phyloP scores from a whole-genome alignment of 2,329 filamentous ascomycete genomes.

The Ceratocystiopsis minuta region DNA sequence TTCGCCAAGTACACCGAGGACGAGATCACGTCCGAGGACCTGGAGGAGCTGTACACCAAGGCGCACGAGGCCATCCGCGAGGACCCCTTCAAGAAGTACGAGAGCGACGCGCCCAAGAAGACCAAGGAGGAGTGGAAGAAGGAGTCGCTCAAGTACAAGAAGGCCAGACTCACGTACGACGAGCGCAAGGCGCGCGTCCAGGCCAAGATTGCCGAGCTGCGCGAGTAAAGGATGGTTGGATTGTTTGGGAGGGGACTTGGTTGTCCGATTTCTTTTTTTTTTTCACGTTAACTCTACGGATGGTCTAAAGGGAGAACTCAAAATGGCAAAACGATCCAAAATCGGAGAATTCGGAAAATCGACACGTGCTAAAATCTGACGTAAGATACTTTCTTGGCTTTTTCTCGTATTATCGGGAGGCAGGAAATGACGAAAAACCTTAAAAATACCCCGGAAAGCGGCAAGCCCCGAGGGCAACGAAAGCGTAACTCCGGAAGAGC shows the following conservation, averaged over 20 bases:
- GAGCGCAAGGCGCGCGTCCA: slow-evolving; percentile 72
- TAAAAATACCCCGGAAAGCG: background rate
- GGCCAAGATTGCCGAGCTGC: slow-evolving; percentile 77
- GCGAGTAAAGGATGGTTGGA: slow-evolving; percentile 22
- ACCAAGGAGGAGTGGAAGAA: slow-evolving; percentile 92
- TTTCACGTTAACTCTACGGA: background rate
- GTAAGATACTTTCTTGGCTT: background rate
- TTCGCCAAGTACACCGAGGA: slow-evolving; percentile 97
- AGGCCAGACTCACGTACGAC: slow-evolving; percentile 60
- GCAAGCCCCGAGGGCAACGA: background rate
- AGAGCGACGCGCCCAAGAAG: slow-evolving; percentile 66
- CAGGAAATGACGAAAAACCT: background rate
- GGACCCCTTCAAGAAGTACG: slow-evolving; percentile 92
- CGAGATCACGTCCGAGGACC: slow-evolving; percentile 85
- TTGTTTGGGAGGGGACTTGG: too few relatives aligned
- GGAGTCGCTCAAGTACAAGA: slow-evolving; percentile 80
- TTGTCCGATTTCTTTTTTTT: background rate
- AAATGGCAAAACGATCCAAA: too few relatives aligned
- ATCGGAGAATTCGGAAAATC: background rate
- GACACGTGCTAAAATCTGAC: too few relatives aligned
- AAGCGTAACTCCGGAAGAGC: background rate
- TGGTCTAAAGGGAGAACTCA: background rate
- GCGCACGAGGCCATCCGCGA: slow-evolving; percentile 94
- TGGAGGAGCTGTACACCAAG: slow-evolving; percentile 92
- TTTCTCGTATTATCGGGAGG: background rate